Base-by-base conservation (phyloP, 1,139 yeast genomes). In the Hyphopichia fennica region DNA sequence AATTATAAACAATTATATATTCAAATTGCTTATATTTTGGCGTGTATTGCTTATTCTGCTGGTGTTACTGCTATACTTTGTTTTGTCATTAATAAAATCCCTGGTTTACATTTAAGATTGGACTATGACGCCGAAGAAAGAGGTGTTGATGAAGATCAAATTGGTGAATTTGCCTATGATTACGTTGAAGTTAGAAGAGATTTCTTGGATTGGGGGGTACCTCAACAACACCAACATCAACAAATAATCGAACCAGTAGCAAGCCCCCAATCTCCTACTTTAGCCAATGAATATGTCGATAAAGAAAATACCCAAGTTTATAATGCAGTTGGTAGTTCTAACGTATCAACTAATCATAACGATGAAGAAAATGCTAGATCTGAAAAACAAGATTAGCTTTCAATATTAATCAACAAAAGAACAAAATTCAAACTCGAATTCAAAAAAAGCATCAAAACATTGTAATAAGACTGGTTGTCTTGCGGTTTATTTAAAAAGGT, bases 81-180 rank as follows among this genome's bases (percentile, higher is more conserved):
- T 60, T 77, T 81, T 53, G 81, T 79, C 37, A 74, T 91, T 45
- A 73, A 93, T 66, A 75, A 75, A 51, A 84, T 91, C 31, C 99
- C 99, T 3, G 95, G 93, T 10, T 77, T 89, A 56, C 76, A 83
- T 25, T 73, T 93, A 52, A 79, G 98, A 56, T 87, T 89, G 9
- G 77, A 81, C 49, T 95, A 88, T 61, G 84, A 84, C 41, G 96
- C 84, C 15, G 99, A 93, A 64, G 88, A 85, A 52, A 72, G 75
- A 25, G 99, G 99, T 47, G 80, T 90, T 67, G 99, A 93, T 63
- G 98, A 93, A 63, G 96, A 89, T 65, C 97, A 93, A 69, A 88
- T 93, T 53, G 99, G 99, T 41, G 98, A 93, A 65, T 93, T 93
- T 68, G 99, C 99, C 18, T 93, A 91, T 63, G 98, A 93, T 67